Base-by-base conservation (phyloP, 768 basidiomycete species). In the Psilocybe subaeruginosa region DNA sequence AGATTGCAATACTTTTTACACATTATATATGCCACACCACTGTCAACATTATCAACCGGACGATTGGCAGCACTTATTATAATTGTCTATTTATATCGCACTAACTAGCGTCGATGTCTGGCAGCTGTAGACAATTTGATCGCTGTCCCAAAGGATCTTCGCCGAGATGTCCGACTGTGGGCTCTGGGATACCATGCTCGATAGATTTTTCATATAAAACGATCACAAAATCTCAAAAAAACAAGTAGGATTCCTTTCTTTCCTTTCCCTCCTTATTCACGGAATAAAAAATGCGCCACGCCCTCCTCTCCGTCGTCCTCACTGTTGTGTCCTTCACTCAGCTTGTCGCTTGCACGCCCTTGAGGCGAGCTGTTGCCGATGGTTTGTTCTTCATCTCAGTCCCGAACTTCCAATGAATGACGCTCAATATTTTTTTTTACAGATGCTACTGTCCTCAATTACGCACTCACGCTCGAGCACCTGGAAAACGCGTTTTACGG, bases 401-500 rank as follows among this genome's bases (percentile, higher is more conserved):
- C 19, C 23, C 23, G 23, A 23, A 23, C 23, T 23, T 2, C 23
- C 23, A 23, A 23, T 23, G 23, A 23, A 23, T 23, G 23, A 23
- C 23, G 23, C 23, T 23, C 23, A 35, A 43, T 43, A 16, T 14
- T 43, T n/a, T 2, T 7, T 4, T 14, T 43, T 43, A 2, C 37
- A 68, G 67, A 68, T 37, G 27, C 45, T 4, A 63, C 61, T 8
- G 56, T 81, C 45, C 69, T 85, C 27, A 78, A 84, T 60, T 81
- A 72, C 54, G 80, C 82, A 3, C 70, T 84, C 16, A 80, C 80
- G 6, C 75, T 84, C 41, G 82, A 84, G 70, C 76, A 80, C 56
- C 73, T 85, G 50, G 81, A 82, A 67, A 77, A 75, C 63, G 73
- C 77, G 3, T 85, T 84, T 66, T 85, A 84, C 71, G 43, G 49